Base-by-base conservation (phyloP, 352 stramenopile species). In the Aphanomyces astaci region DNA sequence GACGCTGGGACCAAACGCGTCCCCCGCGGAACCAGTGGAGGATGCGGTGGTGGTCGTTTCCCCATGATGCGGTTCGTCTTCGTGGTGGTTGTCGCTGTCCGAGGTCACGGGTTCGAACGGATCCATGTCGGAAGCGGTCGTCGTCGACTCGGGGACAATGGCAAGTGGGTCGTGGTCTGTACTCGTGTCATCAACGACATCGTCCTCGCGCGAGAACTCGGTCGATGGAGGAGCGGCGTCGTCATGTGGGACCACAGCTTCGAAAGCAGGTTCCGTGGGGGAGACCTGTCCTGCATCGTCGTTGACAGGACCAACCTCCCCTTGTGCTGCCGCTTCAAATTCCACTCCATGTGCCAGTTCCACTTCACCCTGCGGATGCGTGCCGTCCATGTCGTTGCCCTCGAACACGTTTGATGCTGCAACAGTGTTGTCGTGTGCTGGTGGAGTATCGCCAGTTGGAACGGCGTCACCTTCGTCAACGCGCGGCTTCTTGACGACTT, bases 401-500 rank as follows among this genome's bases (percentile, higher is more conserved):
- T n/a, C n/a, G n/a, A n/a, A n/a, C n/a, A n/a, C 36, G 36, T 43
- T 7, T 43, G 56, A 24, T 64, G n/a, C 24, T 49, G 15, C n/a
- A 11, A 49, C 19, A 9, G 5, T 15, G 24, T 22, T 24, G 49
- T 64, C 36, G 49, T 51, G n/a, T 11, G 22, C 32, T 63, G n/a
- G n/a, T n/a, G n/a, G n/a, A n/a, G n/a, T n/a, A n/a, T n/a, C n/a
- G n/a, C n/a, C n/a, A n/a, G n/a, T n/a, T n/a, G n/a, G n/a, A 11
- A 19, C 24, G 4, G n/a, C 62, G n/a, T 51, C 39, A n/a, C 59
- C 43, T 13, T 54, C 60, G 27, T 25, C 60, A 22, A 68, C 19
- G 5, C 62, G 62, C 2, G 39, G 40, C 32, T 59, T 68, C 51
- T 68, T 68, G 5, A 68, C 62, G 11, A 32, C 25, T 33, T 68